Evolutionary conservation across 768 basidiomycete species (phyloP), one percentile per base, ranked within the genome.

Genomic region (Serendipita indica): DNA sequence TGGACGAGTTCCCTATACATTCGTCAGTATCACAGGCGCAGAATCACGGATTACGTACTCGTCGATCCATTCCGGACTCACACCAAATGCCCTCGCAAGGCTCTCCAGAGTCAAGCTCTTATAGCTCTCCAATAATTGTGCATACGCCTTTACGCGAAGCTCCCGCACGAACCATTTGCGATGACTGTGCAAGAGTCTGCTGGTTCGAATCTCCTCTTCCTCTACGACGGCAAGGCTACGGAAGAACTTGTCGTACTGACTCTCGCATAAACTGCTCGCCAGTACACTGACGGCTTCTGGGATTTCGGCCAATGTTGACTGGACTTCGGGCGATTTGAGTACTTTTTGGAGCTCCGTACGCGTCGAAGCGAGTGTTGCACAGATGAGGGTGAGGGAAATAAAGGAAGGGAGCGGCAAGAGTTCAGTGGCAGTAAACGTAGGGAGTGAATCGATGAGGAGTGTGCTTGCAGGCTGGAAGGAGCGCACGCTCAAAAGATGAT

Each of bases 201-300:
- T 54, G 10, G 20, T 54, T 10, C 49, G 49, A 27, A 54, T 10
- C 49, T 54, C 49, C n/a, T 54, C 49, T 30, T 54, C 49, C 22
- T 16, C 49, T 4, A 54, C 49, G 20, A 18, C n/a, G 7, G 49
- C 49, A 7, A 54, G 22, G 30, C 49, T 54, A 22, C 49, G 71
- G 69, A 97, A 99, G 73, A 98, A 91, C 62, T 91, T 89, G 67
- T 89, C 82, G 68, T 98, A 99, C 65, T 93, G 88, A 63, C 88
- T 89, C 60, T 93, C 87, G 69, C 93, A 93, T 3, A 99, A 80
- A 91, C 66, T 86, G 87, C 58, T 87, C 81, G 49, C 49, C 20
- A 54, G 22, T n/a, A 32, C 49, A 28, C 22, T 28, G 22, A 54
- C 49, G 16, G 49, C 16, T 30, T 54, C 73, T 0, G 93, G 90